phyloP scores from a whole-genome alignment of 2,329 filamentous ascomycete species.

The Colletotrichum sp. region DNA sequence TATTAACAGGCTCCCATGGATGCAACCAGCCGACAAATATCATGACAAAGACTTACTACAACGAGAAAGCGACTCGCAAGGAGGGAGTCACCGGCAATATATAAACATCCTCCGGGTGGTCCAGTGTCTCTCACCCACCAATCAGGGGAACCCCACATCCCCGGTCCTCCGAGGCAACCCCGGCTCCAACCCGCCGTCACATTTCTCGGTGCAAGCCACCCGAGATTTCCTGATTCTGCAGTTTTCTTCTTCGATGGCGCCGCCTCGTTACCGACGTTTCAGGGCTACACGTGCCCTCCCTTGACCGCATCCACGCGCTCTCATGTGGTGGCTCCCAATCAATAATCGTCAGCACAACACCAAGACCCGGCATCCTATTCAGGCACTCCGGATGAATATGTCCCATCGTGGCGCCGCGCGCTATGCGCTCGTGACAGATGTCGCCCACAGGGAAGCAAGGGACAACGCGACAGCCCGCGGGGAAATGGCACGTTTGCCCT shows the following conservation, averaged over 20 bases:
- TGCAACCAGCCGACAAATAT: background rate
- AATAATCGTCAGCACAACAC: background rate
- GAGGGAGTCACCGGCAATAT: background rate
- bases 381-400: constrained; percentile 17
- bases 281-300: background rate
- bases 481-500: background rate
- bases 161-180: constrained; percentile 6
- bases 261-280: background rate
- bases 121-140: background rate
- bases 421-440: background rate
- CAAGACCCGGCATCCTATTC: background rate
- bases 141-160: background rate
- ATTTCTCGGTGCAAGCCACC: constrained; percentile 9
- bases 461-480: background rate
- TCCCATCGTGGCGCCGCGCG: background rate
- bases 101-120: background rate
- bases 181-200: background rate
- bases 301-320: background rate
- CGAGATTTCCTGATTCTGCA: constrained; percentile 20
- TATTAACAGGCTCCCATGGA: background rate
- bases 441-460: background rate
- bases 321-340: background rate
- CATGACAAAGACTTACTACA: background rate
- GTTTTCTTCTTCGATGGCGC: background rate
- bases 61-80: background rate